phyloP scores from a whole-genome alignment of 176 grass and related monocot genomes.

The Triticum aestivum region IWGSC_CS_RefSeq_v2.1 NC_057797.1:636310418-636310917 shows the following conservation, averaged over 20 bases:
- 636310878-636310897: background rate
- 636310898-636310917: constrained; percentile 6
- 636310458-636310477: constrained; percentile 68
- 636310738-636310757: constrained; percentile 74
- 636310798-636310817: constrained; percentile 90
- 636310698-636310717: constrained; percentile 86
- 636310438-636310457: constrained; percentile 94
- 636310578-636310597: background rate
- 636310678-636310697: constrained; percentile 47
- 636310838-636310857: constrained; percentile 93
- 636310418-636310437: constrained; percentile 77
- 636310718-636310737: constrained; percentile 72
- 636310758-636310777: constrained; percentile 60
- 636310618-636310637: background rate
- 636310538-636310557: constrained; percentile 17
- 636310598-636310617: background rate
- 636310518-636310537: constrained; percentile 72
- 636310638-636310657: background rate
- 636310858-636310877: constrained; percentile 29
- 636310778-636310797: constrained; percentile 92
- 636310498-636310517: constrained; percentile 69
- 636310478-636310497: constrained; percentile 79
- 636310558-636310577: background rate
- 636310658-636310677: background rate
- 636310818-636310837: constrained; percentile 66